Conservation (phyloP, 139 green algal genomes). For the Nannochloris sp. region DNA sequence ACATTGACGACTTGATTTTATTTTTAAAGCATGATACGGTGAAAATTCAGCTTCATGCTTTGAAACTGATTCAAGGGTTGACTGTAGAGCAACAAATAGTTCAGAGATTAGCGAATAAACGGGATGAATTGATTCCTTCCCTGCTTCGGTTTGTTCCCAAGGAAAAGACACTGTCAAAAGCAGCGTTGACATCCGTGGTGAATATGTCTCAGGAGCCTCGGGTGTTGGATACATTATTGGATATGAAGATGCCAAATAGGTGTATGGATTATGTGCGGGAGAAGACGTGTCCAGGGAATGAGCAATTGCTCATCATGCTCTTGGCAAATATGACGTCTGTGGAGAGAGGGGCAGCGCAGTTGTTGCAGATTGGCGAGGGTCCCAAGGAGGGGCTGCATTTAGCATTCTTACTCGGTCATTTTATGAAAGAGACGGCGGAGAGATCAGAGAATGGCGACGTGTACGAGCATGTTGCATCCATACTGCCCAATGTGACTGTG, state of each 20-base stretch:
- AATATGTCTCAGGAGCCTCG: conserved; percentile 51
- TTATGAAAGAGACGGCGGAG: conserved; percentile 23
- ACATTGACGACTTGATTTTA: conserved; percentile 18
- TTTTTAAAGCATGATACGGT: conserved; percentile 18
- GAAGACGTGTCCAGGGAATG: conserved; percentile 20
- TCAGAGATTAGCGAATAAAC: conserved; percentile 22
- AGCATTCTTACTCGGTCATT: conserved; percentile 52
- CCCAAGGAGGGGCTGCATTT: conserved; percentile 46
- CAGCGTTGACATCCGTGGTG: conserved; percentile 48
- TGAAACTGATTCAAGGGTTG: conserved; percentile 55
- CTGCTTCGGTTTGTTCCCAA: conserved; percentile 42
- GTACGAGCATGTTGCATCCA: conserved; percentile 55
- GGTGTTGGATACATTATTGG: conserved; percentile 34
- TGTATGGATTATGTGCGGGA: conserved; percentile 58
- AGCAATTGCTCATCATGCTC: conserved; percentile 59
- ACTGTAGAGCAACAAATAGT: conserved; percentile 50
- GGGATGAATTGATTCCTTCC: conserved; percentile 32
- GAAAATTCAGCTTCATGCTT: conserved; percentile 27
- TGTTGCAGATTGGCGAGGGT: conserved; percentile 53
- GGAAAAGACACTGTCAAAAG: conserved; percentile 13
- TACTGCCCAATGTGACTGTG: conserved; percentile 65
- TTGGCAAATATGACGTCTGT: conserved; percentile 67
- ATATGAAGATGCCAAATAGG: conserved; percentile 23
- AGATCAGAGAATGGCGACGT: conserved; percentile 24
- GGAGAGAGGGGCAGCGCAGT: conserved; percentile 38